Percentiles rank a stretch among this genome's conserved stretches.
phyloP scores from a whole-genome alignment of 192 early-diverging fungal genomes.

The Backusella sp. region DNA sequence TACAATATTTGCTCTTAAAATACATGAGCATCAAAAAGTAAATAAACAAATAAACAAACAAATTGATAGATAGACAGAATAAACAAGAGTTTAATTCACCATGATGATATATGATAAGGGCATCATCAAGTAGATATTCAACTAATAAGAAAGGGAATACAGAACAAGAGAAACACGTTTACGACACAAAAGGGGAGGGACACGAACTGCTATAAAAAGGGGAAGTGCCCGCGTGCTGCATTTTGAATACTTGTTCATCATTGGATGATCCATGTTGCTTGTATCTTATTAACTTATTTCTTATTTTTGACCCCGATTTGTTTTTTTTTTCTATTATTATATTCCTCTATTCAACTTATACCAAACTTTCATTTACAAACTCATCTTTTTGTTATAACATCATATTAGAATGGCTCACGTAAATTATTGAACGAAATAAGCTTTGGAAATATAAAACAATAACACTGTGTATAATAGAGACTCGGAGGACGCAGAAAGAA shows the following conservation, averaged over 20 bases:
- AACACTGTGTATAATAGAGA: conserved; percentile 34
- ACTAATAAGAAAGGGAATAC: not conserved
- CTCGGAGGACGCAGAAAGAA: conserved; percentile 82
- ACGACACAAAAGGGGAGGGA: not conserved
- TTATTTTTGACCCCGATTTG: not conserved
- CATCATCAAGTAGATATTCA: too few species aligned
- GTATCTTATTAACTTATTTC: conserved; percentile 7
- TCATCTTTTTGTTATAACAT: too few species aligned
- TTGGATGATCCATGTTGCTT: conserved; percentile 7
- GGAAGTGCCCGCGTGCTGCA: conserved; percentile 1
- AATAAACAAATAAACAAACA: too few species aligned
- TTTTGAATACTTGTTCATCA: conserved; percentile 1
- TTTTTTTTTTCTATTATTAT: not conserved
- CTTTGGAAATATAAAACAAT: not conserved
- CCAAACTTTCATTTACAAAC: not conserved
- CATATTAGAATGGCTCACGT: conserved; percentile 18
- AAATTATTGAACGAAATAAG: not conserved
- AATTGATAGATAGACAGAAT: too few species aligned
- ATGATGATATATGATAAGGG: too few species aligned
- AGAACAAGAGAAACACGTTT: not conserved
- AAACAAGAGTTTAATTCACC: not conserved
- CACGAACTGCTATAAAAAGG: not conserved
- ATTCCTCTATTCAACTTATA: not conserved
- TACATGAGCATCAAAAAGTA: too few species aligned
- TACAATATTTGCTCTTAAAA: too few species aligned